Evolutionary conservation across 352 stramenopile genomes (phyloP).

Genomic region (Phytopythium kandeliae): DNA sequence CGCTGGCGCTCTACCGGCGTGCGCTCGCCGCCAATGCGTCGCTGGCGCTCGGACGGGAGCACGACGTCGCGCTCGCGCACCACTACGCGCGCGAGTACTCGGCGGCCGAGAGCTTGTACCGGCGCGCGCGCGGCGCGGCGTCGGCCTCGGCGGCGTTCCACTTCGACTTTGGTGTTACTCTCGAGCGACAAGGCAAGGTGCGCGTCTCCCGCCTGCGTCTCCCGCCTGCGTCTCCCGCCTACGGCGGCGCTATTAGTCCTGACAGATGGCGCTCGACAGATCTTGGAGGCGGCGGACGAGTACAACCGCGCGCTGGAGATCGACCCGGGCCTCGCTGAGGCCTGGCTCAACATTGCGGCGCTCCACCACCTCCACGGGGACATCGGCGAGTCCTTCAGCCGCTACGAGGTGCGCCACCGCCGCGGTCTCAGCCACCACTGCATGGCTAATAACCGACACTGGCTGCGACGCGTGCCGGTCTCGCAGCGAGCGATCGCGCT

Average conservation of each 20-base stretch:
- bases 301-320: slow-evolving; percentile 37
- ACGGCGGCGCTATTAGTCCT: too few relatives aligned
- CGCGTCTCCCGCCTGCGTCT: background rate
- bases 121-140: slow-evolving; percentile 9
- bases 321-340: slow-evolving; percentile 20
- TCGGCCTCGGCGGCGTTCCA: slow-evolving; percentile 24
- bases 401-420: slow-evolving; percentile 42
- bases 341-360: slow-evolving; percentile 62
- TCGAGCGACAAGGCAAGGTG: slow-evolving; percentile 41
- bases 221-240: too few relatives aligned
- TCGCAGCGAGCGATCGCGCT: slow-evolving; percentile 28
- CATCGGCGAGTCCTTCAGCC: slow-evolving; percentile 35
- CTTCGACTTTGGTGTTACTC: slow-evolving; percentile 49
- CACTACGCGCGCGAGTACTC: slow-evolving; percentile 23
- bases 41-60: slow-evolving; percentile 6
- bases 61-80: slow-evolving; percentile 33
- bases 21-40: slow-evolving; percentile 12
- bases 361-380: slow-evolving; percentile 59
- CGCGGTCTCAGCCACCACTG: too few relatives aligned
- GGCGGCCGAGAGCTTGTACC: slow-evolving; percentile 24
- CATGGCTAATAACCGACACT: too few relatives aligned
- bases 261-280: too few relatives aligned
- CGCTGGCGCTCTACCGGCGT: slow-evolving; percentile 9
- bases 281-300: slow-evolving; percentile 31
- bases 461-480: background rate